Percentiles rank a stretch among this genome's conserved stretches.
Conservation (phyloP, 2,329 filamentous ascomycete species). For the Sarocladium brachiariae region DNA sequence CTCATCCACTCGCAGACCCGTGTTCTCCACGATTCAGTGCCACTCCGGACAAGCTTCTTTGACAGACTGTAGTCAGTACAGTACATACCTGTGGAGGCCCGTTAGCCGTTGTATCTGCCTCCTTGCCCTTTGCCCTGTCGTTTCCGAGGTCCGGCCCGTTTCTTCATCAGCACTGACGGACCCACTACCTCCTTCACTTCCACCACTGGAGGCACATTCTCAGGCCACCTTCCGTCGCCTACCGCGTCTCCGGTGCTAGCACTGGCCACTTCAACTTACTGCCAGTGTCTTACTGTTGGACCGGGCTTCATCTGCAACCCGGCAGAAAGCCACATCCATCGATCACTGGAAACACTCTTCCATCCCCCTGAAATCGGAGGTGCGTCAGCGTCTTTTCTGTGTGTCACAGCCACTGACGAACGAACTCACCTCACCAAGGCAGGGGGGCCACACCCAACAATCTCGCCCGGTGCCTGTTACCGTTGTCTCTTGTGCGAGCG, state of each 20-base stretch:
- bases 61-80: no score
- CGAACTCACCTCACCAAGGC: not conserved
- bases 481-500: no score
- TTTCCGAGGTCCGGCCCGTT: slow-evolving; percentile 5
- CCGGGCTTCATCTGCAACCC: not conserved
- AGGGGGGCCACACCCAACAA: no score
- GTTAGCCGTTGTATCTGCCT: no score
- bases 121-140: not conserved
- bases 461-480: no score
- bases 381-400: no score
- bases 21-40: no score
- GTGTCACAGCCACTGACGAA: no score
- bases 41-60: no score
- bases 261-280: not conserved
- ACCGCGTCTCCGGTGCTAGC: not conserved
- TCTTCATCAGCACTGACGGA: slow-evolving; percentile 1
- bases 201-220: not conserved
- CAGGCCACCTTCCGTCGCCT: slow-evolving; percentile 6
- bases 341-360: not conserved
- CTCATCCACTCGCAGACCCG: no score
- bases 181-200: not conserved
- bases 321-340: not conserved
- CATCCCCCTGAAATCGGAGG: no score
- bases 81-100: no score
- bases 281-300: not conserved